phyloP scores from a whole-genome alignment of 305 asterid genomes.

The Lippia alba region DNA sequence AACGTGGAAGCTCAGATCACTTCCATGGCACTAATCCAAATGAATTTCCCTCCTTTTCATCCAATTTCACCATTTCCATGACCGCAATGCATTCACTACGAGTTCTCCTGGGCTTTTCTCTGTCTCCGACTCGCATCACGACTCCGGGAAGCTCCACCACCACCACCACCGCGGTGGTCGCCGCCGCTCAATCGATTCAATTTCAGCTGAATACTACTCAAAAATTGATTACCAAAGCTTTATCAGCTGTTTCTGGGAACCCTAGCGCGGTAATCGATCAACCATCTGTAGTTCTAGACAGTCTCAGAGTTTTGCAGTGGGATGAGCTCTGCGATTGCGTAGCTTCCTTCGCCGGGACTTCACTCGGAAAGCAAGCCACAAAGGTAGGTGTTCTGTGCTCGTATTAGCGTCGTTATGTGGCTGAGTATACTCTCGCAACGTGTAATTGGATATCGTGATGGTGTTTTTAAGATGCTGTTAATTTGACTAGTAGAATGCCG shows the following conservation, averaged over 20 bases:
- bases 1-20: neutral
- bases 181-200: slow-evolving; percentile 33
- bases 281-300: slow-evolving; percentile 65
- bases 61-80: slow-evolving; percentile 36
- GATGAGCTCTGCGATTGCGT: slow-evolving; percentile 82
- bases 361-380: slow-evolving; percentile 67
- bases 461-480: neutral
- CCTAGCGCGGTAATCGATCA: slow-evolving; percentile 28
- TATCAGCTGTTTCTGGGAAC: slow-evolving; percentile 32
- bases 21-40: slow-evolving; percentile 35
- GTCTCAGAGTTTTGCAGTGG: slow-evolving; percentile 93
- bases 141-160: slow-evolving; percentile 24
- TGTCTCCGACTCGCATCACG: slow-evolving; percentile 29
- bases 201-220: slow-evolving; percentile 35
- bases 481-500: neutral
- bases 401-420: neutral
- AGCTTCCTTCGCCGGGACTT: slow-evolving; percentile 88
- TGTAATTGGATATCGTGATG: neutral
- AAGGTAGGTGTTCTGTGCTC: slow-evolving; percentile 50
- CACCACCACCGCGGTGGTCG: slow-evolving; percentile 14
- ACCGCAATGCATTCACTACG: slow-evolving; percentile 39
- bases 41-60: slow-evolving; percentile 38
- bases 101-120: slow-evolving; percentile 28
- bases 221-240: slow-evolving; percentile 33
- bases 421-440: neutral